Evolutionary conservation across 2,329 filamentous ascomycete species (phyloP), one percentile per base, ranked within the genome.

Genomic region (Fusarium sacchari): DNA sequence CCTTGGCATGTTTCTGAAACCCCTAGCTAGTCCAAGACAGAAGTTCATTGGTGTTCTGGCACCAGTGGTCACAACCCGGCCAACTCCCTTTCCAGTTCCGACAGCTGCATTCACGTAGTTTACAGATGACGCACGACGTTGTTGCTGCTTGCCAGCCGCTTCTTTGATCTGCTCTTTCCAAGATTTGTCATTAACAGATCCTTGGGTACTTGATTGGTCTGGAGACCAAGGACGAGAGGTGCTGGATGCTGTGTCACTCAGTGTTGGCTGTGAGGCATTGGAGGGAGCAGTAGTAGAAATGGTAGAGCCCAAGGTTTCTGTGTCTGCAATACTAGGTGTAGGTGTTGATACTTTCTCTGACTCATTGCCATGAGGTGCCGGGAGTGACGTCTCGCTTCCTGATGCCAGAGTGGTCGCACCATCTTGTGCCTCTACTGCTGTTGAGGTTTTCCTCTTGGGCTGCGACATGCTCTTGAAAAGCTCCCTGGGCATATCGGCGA

Each of bases 11-110:
- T 97, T 97, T 79, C 96, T 92, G 80, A 97, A 97, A 0, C 95
- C 95, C 80, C 93, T 93, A 1, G 95, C 93, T 42, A 97, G 83
- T 2, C 93, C 93, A 46, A 97, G 83, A 44, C 93, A 94, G 72
- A 97, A 92, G 80, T 97, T 94, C 87, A 96, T 92, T 0, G 95
- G 95, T 4, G 92, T 92, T 76, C 93, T 94, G 67, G 96, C 86
- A 10, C 93, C 90, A n/a, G 93, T 91, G 17, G 88, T 88, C 10
- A 95, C 89, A 53, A 96, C 92, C n/a, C 91, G 89, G 28, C 89
- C 88, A 40, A 95, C 88, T 4, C 92, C 90, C 74, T 90, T 92
- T 3, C 90, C 88, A 13, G 93, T 90, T 52, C 89, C 89, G 18
- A 93, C 83, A 5, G 90, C 91, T 32, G 88, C 87, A 24, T 93